phyloP scores from a whole-genome alignment of 768 basidiomycete genomes.

The Mycena galericulata region DNA sequence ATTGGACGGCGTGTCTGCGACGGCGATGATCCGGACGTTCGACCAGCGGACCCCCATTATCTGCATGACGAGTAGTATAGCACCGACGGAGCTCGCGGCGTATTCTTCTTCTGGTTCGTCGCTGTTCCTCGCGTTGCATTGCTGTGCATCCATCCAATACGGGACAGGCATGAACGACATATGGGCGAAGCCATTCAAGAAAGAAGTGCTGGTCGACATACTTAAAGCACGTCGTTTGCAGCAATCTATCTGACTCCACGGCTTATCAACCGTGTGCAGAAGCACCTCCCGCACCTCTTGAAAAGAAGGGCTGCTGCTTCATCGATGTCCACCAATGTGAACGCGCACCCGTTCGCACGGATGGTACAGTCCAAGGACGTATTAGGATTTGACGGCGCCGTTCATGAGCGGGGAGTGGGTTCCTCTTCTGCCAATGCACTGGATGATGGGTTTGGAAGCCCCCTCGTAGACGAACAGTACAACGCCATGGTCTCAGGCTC shows the following conservation, averaged over 20 bases:
- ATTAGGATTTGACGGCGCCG: background rate
- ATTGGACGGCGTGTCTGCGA: conserved; percentile 88
- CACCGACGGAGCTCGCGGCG: conserved; percentile 91
- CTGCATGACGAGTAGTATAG: conserved; percentile 96
- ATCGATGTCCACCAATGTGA: too few relatives aligned
- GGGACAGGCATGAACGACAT: conserved; percentile 86
- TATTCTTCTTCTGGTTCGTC: conserved; percentile 78
- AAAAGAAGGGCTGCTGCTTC: too few relatives aligned
- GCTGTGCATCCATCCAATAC: background rate
- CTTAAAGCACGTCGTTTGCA: conserved; percentile 72
- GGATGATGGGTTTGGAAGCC: background rate
- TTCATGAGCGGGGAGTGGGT: too few relatives aligned
- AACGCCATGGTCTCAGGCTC: conserved; percentile 77
- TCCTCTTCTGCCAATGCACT: conserved; percentile 13
- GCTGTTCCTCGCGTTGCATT: too few relatives aligned
- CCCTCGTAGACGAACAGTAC: conserved; percentile 87
- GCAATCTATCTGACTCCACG: background rate
- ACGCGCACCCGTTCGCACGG: conserved; percentile 68
- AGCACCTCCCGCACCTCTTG: conserved; percentile 63
- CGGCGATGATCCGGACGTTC: conserved; percentile 92
- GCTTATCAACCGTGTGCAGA: conserved; percentile 53
- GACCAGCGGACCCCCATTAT: conserved; percentile 97
- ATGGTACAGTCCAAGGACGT: conserved; percentile 69
- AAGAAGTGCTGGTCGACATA: conserved; percentile 89
- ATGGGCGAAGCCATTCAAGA: conserved; percentile 95